phyloP scores from a whole-genome alignment of 257 asterid genomes.

The Primulina eburnea region DNA sequence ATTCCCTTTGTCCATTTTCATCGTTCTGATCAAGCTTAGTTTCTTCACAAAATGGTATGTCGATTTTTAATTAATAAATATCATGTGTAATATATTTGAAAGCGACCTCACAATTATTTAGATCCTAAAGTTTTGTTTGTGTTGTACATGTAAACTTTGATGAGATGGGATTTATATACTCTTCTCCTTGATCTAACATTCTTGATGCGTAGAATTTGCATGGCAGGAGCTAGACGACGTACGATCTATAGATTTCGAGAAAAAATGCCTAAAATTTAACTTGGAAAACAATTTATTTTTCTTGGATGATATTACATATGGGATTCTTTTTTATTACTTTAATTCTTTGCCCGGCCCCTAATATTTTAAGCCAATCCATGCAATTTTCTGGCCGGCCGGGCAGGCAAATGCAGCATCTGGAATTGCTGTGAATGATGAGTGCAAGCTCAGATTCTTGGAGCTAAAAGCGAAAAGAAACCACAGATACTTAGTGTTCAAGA shows the following conservation, averaged over 20 bases:
- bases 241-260: no score
- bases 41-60: constrained; percentile 35
- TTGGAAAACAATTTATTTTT: not conserved
- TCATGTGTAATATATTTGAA: no score
- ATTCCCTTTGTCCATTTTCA: constrained; percentile 27
- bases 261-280: not conserved
- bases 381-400: not conserved
- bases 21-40: constrained; percentile 15
- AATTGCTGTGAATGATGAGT: constrained; percentile 60
- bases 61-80: no score
- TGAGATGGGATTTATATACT: not conserved
- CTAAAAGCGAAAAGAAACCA: constrained; percentile 58
- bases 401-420: constrained; percentile 76
- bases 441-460: constrained; percentile 67
- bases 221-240: no score
- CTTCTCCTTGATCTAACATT: constrained; percentile 1
- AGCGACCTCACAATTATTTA: not conserved
- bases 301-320: not conserved
- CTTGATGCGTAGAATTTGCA: not conserved
- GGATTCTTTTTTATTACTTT: not conserved
- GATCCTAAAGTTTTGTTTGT: constrained; percentile 3
- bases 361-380: not conserved
- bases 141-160: not conserved
- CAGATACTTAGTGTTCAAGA: constrained; percentile 57
- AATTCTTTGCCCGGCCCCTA: not conserved